Evolutionary conservation across 768 basidiomycete genomes (phyloP), one percentile per base, ranked within the genome.

Genomic region (Rhodocollybia butyracea): DNA sequence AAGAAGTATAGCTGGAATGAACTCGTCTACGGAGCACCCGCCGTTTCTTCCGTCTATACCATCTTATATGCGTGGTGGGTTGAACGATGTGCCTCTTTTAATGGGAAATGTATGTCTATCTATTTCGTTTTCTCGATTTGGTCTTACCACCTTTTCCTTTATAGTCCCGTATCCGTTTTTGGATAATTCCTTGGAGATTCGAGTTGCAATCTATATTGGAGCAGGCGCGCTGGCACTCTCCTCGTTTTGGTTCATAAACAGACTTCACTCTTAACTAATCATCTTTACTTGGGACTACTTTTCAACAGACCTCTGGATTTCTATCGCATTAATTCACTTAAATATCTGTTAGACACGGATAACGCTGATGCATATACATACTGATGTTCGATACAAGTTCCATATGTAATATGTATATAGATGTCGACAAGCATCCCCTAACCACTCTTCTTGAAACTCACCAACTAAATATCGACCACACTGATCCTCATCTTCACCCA

Each of bases 101-200:
- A 89, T 57, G 81, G 2, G 90, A 86, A 89, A 59, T 69, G 84
- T 78, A n/a, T 27, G 39, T 40, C 57, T 21, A 17, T 32, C 5
- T 17, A 22, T 51, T 15, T 40, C 12, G 17, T n/a, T 11, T 1
- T 38, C 12, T 26, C 54, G 17, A 24, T 42, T 12, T 47, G 19
- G 12, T 36, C 6, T 29, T 24, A 38, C 15, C 17, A 19, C 3
- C 31, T 11, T 40, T 27, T 26, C 34, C 21, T 19, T 34, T 48
- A 4, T 54, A 89, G 88, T 91, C 72, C 89, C 91, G 26, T 93
- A 94, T 69, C 91, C 91, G 0, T 93, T 94, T 72, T 73, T 94
- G 56, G 60, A 84, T 17, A 85, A 78, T 63, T 70, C 81, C 0
- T 70, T 84, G 19, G 59, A 63, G 7, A 68, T 75, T 29, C 79